Conservation (phyloP, 2,329 filamentous ascomycete species). For the Colletotrichum eleusines region DNA sequence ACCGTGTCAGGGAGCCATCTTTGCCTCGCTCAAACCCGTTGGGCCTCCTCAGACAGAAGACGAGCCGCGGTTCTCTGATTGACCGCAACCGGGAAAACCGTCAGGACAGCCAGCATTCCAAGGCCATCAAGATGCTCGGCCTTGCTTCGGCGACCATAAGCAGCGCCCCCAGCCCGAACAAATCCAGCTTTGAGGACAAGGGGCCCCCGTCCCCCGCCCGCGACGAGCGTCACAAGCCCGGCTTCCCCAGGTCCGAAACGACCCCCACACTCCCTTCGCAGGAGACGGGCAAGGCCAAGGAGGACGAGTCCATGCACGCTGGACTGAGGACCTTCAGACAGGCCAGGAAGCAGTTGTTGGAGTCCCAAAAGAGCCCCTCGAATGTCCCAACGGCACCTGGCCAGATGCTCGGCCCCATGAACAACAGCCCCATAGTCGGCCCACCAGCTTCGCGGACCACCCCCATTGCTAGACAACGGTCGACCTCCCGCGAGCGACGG, state of each 20-base stretch:
- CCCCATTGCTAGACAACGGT: constrained; percentile 48
- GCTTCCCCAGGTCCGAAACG: constrained; percentile 21
- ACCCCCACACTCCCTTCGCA: constrained; percentile 4
- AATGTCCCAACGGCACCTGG: constrained; percentile 46
- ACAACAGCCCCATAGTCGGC: constrained; percentile 9
- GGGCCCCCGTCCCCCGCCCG: constrained; percentile 47
- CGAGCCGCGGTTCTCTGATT: constrained; percentile 75
- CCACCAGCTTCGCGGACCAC: constrained; percentile 43
- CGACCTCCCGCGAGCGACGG: constrained; percentile 59
- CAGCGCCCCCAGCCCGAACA: constrained; percentile 55
- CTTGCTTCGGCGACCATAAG: constrained; percentile 60
- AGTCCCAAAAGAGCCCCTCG: constrained; percentile 55
- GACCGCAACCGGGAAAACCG: constrained; percentile 60
- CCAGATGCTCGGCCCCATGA: constrained; percentile 12
- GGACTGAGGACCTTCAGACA: constrained; percentile 69
- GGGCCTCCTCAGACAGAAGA: constrained; percentile 73
- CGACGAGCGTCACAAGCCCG: constrained; percentile 44
- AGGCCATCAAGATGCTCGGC: constrained; percentile 72
- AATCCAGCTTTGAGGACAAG: constrained; percentile 53
- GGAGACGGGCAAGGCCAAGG: constrained; percentile 45
- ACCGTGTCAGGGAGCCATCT: constrained; percentile 51
- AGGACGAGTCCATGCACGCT: constrained; percentile 59
- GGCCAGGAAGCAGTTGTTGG: constrained; percentile 66
- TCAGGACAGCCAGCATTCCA: constrained; percentile 57
- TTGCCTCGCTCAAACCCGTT: constrained; percentile 66